Conservation (phyloP, 805 yeast genomes). For the Candida ovalis region DNA sequence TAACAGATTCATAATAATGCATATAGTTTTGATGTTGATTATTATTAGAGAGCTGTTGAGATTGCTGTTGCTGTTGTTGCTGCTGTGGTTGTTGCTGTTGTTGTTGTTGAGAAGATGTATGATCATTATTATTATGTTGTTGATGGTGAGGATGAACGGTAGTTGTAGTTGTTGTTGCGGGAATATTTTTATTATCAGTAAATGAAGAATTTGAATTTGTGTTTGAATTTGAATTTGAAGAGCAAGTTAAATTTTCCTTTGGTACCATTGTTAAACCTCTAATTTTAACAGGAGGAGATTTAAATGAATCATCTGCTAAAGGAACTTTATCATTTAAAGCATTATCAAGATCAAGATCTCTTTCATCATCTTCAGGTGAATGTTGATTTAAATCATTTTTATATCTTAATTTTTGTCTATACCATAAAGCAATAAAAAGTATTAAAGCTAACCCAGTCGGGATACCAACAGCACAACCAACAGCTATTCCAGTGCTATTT, state of each 20-base stretch:
- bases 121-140: background rate
- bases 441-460: constrained; percentile 40
- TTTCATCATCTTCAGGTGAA: constrained; percentile 31
- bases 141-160: no score
- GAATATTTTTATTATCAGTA: constrained; percentile 3
- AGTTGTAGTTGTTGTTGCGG: constrained; percentile 1
- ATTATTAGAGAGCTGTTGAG: constrained; percentile 1
- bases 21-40: constrained; percentile 16
- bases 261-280: background rate
- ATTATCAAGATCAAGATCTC: constrained; percentile 35
- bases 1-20: constrained; percentile 30
- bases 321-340: constrained; percentile 13
- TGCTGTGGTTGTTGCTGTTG: constrained; percentile 3
- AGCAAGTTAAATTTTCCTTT: background rate
- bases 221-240: background rate
- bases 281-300: background rate
- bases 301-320: no score
- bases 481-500: constrained; percentile 35
- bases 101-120: background rate
- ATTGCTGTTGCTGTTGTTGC: constrained; percentile 5
- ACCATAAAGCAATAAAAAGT: constrained; percentile 32
- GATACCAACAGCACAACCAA: constrained; percentile 52
- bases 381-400: constrained; percentile 33
- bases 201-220: constrained; percentile 1
- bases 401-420: constrained; percentile 35